Evolutionary conservation across 495 filamentous ascomycete genomes (phyloP).

Genomic region (Schizothecium vesticola): DNA sequence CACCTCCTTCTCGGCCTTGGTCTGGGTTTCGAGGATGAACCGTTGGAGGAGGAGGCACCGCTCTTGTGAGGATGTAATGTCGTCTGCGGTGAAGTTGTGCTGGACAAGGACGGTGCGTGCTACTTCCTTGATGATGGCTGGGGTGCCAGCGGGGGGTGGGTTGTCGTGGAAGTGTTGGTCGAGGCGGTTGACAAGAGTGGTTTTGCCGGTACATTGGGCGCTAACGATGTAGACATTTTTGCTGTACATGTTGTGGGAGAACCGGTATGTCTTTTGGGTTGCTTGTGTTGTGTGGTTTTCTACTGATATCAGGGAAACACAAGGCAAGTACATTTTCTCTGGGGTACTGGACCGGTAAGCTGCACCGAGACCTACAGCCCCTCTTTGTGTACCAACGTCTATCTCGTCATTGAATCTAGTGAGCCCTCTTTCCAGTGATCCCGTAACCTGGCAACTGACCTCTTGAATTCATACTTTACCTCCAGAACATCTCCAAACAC

Average conservation of each 20-base stretch:
- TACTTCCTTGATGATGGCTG: conserved; percentile 39
- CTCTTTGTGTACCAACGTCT: conserved; percentile 1
- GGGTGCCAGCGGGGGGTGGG: conserved; percentile 4
- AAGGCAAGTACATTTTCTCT: neutral
- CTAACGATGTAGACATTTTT: conserved; percentile 47
- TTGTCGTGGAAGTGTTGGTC: conserved; percentile 22
- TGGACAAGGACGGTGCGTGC: conserved; percentile 38
- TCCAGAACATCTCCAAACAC: neutral
- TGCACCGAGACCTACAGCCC: neutral
- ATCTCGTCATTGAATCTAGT: neutral
- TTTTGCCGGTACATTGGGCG: conserved; percentile 48
- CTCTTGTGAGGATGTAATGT: conserved; percentile 33
- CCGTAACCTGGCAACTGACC: neutral
- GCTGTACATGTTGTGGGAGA: neutral
- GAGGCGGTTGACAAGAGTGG: conserved; percentile 42
- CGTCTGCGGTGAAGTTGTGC: conserved; percentile 34
- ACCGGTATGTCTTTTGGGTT: neutral
- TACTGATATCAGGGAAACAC: neutral
- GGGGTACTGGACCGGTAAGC: neutral
- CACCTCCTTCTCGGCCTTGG: conserved; percentile 29
- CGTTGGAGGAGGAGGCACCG: conserved; percentile 36
- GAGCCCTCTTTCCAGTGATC: neutral
- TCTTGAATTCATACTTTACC: too few relatives aligned
- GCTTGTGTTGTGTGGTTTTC: too few relatives aligned
- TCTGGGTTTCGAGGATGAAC: conserved; percentile 43